A percentile compares a stretch with the other conserved stretches of the same genome.
Evolutionary conservation across 345 rosid genomes (phyloP).

Genomic region (Corymbia maculata): DNA sequence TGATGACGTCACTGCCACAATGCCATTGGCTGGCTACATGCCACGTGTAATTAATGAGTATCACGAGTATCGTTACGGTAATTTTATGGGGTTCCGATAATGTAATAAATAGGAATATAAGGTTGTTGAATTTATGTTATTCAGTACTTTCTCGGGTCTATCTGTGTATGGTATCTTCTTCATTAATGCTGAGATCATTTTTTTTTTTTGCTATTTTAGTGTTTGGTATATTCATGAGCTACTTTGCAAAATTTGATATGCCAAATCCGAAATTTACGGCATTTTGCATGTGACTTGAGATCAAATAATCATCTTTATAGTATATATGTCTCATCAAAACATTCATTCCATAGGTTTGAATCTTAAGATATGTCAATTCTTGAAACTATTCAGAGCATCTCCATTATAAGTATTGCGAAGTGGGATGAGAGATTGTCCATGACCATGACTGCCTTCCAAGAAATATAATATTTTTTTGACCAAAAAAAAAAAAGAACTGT

Average conservation of each 20-base stretch:
- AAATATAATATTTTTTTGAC: no score
- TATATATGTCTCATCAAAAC: fast-evolving
- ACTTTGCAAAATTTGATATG: not conserved
- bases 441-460: not conserved
- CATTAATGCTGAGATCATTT: not conserved
- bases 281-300: not conserved
- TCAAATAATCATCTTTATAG: not conserved
- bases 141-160: not conserved
- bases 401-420: fast-evolving
- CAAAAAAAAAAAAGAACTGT: no score
- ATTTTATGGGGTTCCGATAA: not conserved
- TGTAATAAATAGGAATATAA: not conserved
- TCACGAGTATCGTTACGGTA: not conserved
- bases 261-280: not conserved
- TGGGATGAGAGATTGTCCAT: not conserved
- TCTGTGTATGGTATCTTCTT: not conserved
- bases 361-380: not conserved
- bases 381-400: not conserved
- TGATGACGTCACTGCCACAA: not conserved
- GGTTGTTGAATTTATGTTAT: not conserved
- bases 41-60: not conserved
- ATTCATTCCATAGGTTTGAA: not conserved
- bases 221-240: not conserved
- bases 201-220: not conserved
- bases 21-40: not conserved